These are phyloP conservation scores for Xerocomus brunneocitrinus DNA, from an alignment of 768 basidiomycete genomes.

Conservation along the genomic window DNA sequence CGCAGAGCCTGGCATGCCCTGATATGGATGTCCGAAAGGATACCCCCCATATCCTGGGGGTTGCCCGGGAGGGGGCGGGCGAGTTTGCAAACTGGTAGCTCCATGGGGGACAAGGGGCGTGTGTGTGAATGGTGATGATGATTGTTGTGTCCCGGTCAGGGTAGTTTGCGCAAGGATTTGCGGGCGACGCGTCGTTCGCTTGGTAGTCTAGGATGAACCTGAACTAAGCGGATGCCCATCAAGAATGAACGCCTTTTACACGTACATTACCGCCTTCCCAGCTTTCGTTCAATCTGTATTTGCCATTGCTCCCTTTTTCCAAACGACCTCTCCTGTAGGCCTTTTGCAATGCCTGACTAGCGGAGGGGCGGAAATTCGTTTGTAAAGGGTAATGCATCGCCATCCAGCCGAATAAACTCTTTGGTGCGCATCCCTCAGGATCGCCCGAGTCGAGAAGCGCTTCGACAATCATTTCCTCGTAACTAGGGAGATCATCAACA, in stretches of 20 bases:
- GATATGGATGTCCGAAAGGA: conserved; percentile 37
- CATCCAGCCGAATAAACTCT: conserved; percentile 82
- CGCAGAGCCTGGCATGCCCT: conserved; percentile 15
- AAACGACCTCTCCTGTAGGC: conserved; percentile 79
- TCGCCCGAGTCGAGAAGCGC: conserved; percentile 64
- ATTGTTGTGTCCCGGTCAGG: conserved; percentile 27
- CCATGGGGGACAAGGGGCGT: conserved; percentile 39
- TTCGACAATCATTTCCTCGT: conserved; percentile 90
- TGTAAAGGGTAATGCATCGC: conserved; percentile 75
- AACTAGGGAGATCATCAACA: conserved; percentile 68
- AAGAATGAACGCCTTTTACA: conserved; percentile 7
- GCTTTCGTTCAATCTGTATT: conserved; percentile 67
- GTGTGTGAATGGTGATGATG: conserved; percentile 57
- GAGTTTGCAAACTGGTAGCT: conserved; percentile 31
- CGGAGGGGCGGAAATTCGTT: conserved; percentile 85
- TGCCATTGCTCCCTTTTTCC: conserved; percentile 67
- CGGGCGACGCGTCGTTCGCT: conserved; percentile 74
- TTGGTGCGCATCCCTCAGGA: conserved; percentile 77
- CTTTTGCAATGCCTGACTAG: conserved; percentile 85
- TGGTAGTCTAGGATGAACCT: conserved; percentile 52
- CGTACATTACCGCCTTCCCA: conserved; percentile 84
- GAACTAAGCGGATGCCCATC: conserved; percentile 5
- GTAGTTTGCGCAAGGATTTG: conserved; percentile 42
- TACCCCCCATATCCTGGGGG: conserved; percentile 35
- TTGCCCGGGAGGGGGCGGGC: conserved; percentile 30